Evolutionary conservation across 2,329 filamentous ascomycete genomes (phyloP).

Genomic region (Aspergillus flavus): DNA sequence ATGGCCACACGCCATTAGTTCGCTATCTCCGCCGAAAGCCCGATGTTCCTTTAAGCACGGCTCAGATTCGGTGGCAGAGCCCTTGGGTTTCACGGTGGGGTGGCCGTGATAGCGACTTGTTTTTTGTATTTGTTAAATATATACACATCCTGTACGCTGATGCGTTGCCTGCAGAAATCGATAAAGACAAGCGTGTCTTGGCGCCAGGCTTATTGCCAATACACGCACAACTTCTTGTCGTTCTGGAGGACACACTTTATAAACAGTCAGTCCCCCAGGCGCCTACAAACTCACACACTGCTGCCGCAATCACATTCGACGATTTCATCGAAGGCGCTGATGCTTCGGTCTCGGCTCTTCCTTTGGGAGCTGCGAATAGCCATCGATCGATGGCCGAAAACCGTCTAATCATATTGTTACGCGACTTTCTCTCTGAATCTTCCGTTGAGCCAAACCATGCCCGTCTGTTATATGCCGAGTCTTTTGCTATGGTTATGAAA

Average conservation of each 20-base stretch:
- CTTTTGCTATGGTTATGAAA: conserved; percentile 73
- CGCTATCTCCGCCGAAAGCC: conserved; percentile 66
- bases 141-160: conserved; percentile 79
- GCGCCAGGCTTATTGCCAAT: conserved; percentile 79
- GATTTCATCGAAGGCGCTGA: conserved; percentile 68
- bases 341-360: conserved; percentile 64
- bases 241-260: conserved; percentile 82
- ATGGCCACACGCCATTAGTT: conserved; percentile 62
- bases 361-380: conserved; percentile 68
- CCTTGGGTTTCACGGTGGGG: conserved; percentile 85
- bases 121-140: conserved; percentile 90
- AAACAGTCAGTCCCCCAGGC: conserved; percentile 61
- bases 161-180: conserved; percentile 61
- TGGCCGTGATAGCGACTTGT: conserved; percentile 82
- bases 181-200: conserved; percentile 60
- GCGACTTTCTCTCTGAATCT: conserved; percentile 72
- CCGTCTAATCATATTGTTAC: conserved; percentile 76
- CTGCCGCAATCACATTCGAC: conserved; percentile 65
- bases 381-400: conserved; percentile 87
- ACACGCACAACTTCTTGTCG: conserved; percentile 77
- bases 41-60: conserved; percentile 67
- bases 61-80: conserved; percentile 80
- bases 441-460: conserved; percentile 56
- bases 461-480: conserved; percentile 72
- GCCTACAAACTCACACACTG: conserved; percentile 45